phyloP scores from a whole-genome alignment of 192 early-diverging fungal species.

The Mortierella alpina region DNA sequence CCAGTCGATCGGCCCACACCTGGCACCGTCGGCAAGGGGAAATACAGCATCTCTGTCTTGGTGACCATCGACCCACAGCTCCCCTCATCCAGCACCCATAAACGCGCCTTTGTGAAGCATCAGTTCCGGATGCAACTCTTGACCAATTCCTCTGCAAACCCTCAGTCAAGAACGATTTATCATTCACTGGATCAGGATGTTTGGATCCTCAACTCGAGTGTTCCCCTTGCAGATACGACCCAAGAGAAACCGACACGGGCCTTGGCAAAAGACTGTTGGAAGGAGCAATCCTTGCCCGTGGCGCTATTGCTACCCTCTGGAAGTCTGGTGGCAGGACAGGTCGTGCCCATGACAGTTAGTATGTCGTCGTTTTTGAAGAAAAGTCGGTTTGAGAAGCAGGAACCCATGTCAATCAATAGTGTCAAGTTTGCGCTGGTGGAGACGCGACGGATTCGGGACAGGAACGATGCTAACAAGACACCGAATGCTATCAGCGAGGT shows the following conservation, averaged over 20 bases:
- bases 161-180: no score
- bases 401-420: not conserved
- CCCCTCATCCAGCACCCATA: no score
- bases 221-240: not conserved
- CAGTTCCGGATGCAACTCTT: no score
- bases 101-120: no score
- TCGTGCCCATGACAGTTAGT: not conserved
- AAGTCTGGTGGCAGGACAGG: not conserved
- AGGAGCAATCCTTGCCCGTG: not conserved
- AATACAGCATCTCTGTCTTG: no score
- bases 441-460: not conserved
- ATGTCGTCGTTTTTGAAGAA: not conserved
- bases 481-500: not conserved
- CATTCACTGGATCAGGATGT: not conserved
- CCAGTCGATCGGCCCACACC: no score
- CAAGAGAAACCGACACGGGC: not conserved
- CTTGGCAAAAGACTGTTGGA: not conserved
- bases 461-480: not conserved
- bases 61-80: no score
- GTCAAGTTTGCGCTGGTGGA: not conserved
- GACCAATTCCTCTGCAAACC: no score
- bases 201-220: conserved; percentile 17
- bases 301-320: not conserved
- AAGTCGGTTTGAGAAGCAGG: no score
- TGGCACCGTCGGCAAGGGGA: no score